phyloP scores from a whole-genome alignment of 305 asterid species.

The Solanum chacoense region DNA sequence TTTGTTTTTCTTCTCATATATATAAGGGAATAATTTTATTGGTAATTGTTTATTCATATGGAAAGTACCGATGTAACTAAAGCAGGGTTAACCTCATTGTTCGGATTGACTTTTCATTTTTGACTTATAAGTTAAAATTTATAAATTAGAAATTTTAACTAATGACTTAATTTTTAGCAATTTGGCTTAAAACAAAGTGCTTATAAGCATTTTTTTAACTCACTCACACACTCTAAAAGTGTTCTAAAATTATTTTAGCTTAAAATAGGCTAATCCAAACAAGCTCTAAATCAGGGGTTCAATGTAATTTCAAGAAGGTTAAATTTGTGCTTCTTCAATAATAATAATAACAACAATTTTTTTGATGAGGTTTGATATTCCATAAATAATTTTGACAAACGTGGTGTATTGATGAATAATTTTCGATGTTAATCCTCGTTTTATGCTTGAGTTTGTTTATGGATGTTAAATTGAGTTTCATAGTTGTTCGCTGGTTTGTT shows the following conservation, averaged over 20 bases:
- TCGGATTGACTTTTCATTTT: not conserved
- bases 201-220: not conserved
- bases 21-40: not conserved
- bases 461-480: not conserved
- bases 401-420: too few species aligned
- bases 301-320: not conserved
- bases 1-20: not conserved
- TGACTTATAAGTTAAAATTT: not conserved
- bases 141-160: too few species aligned
- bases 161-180: too few species aligned
- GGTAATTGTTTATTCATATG: not conserved
- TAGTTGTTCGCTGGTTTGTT: not conserved
- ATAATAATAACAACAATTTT: too few species aligned
- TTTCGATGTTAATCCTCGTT: not conserved
- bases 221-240: not conserved
- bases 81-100: not conserved
- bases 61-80: not conserved
- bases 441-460: not conserved
- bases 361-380: not conserved
- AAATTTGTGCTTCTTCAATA: not conserved
- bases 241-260: not conserved
- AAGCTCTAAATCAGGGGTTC: not conserved
- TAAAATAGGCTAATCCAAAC: too few species aligned
- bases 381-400: not conserved
- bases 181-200: too few species aligned